Evolutionary conservation across 805 yeast species (phyloP).

Genomic region (Ogataea pignaliae): DNA sequence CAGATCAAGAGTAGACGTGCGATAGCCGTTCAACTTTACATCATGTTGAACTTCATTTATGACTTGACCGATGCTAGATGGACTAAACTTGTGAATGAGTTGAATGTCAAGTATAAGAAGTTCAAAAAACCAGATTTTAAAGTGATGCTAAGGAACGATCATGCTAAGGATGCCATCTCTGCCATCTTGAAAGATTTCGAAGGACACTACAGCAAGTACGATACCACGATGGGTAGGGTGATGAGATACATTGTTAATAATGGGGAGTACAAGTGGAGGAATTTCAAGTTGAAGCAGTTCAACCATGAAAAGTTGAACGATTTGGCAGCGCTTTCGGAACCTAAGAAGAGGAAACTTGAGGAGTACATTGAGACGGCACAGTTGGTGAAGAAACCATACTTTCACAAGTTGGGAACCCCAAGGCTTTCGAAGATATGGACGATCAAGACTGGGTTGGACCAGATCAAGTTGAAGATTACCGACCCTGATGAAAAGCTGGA

Average conservation of each 20-base stretch:
- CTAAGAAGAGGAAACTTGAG: conserved; percentile 22
- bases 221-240: conserved; percentile 10
- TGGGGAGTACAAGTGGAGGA: conserved; percentile 22
- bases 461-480: conserved; percentile 9
- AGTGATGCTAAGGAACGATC: conserved; percentile 10
- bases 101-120: conserved; percentile 18
- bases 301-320: conserved; percentile 20
- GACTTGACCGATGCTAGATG: conserved; percentile 17
- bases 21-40: conserved; percentile 21
- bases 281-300: conserved; percentile 27
- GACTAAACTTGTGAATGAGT: conserved; percentile 12
- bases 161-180: conserved; percentile 7
- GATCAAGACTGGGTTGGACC: conserved; percentile 18
- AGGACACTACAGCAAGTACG: conserved; percentile 11
- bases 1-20: conserved; percentile 12
- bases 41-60: conserved; percentile 20
- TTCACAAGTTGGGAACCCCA: conserved; percentile 26
- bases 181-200: conserved; percentile 21
- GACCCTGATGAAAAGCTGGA: conserved; percentile 18
- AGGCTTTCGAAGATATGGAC: conserved; percentile 26
- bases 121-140: conserved; percentile 21
- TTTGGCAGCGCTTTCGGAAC: conserved; percentile 9
- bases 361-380: conserved; percentile 12
- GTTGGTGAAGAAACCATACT: conserved; percentile 17
- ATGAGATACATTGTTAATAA: conserved; percentile 14